phyloP scores from a whole-genome alignment of 768 basidiomycete genomes.

The Suillus hirtellus region DNA sequence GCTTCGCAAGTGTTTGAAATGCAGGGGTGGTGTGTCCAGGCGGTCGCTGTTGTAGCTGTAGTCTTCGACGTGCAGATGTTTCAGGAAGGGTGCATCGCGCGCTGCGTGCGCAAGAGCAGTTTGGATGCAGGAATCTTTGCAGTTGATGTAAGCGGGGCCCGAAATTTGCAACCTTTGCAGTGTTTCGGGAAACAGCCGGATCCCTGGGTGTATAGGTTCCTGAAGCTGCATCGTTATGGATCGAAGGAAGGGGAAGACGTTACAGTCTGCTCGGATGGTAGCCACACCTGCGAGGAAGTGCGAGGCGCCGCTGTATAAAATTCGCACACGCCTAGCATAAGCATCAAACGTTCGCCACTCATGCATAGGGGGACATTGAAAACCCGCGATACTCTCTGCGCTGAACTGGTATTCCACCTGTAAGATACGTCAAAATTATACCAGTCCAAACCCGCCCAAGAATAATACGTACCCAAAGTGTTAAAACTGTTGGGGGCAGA shows the following conservation, averaged over 20 bases:
- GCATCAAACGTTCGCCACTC: slow-evolving; percentile 20
- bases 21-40: slow-evolving; percentile 1
- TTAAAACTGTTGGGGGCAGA: slow-evolving; percentile 14
- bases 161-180: slow-evolving; percentile 15
- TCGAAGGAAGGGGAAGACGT: slow-evolving; percentile 17
- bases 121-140: slow-evolving; percentile 18
- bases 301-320: slow-evolving; percentile 7
- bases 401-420: slow-evolving; percentile 4
- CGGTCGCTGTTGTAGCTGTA: slow-evolving; percentile 6
- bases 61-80: slow-evolving; percentile 13
- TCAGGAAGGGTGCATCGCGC: slow-evolving; percentile 15
- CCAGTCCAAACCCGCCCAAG: neutral
- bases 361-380: slow-evolving; percentile 17
- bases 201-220: slow-evolving; percentile 12
- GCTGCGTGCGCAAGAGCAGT: slow-evolving; percentile 19
- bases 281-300: slow-evolving; percentile 21
- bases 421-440: neutral
- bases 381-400: slow-evolving; percentile 7
- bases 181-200: slow-evolving; percentile 20
- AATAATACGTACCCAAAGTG: slow-evolving; percentile 15
- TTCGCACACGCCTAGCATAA: slow-evolving; percentile 21
- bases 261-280: slow-evolving; percentile 14
- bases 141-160: slow-evolving; percentile 16
- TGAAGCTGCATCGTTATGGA: slow-evolving; percentile 18
- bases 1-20: slow-evolving; percentile 6